Base-by-base conservation (phyloP, 1,284 basidiomycete genomes). In the Cryptococcus neoformans region DNA sequence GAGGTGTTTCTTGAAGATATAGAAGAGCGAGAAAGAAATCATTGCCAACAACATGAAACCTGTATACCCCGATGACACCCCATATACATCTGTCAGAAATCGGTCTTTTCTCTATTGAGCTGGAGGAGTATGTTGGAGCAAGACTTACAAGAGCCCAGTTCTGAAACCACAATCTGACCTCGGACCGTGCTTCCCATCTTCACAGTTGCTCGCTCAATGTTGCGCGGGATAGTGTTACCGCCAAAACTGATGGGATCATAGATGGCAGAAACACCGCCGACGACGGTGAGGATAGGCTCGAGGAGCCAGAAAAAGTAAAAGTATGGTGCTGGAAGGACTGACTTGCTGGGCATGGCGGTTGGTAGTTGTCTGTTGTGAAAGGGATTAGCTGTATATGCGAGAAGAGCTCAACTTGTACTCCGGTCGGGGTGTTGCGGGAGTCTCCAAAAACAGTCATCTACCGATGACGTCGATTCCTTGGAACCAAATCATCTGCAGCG, bases 1-100 rank as follows among this genome's bases (percentile, higher is more conserved):
- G 16, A 72, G 55, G 35, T 68, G 57, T 8, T 62, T 62, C 46
- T 61, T 66, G 58, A 77, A 63, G 2, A 69, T 55, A 1, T 70
- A 72, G 35, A 78, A 62, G 16, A 78, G 57, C 10, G 69, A 69
- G n/a, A 73, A 59, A 0, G 73, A 76, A 12, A 78, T 62, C 54
- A 79, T 57, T 0, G 77, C 76, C 11, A 80, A 60, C 6, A 80
- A 66, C 52, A 78, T 62, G 65, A 77, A 80, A 59, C 77, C 77
- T 78, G 55, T 0, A 11, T 21, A 21, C 21, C 21, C 21, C 21
- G 21, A 21, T 21, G 21, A 21, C 21, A 21, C 21, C 21, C 21
- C 21, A 21, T 10, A n/a, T 34, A 35, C 14, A 21, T 35, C 21
- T 21, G 45, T 36, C 9, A 36, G 11, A 21, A 16, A 36, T 38